These are phyloP conservation scores for Pouteria campechiana DNA, from an alignment of 179 eudicot species.

Conservation along the genomic window DNA sequence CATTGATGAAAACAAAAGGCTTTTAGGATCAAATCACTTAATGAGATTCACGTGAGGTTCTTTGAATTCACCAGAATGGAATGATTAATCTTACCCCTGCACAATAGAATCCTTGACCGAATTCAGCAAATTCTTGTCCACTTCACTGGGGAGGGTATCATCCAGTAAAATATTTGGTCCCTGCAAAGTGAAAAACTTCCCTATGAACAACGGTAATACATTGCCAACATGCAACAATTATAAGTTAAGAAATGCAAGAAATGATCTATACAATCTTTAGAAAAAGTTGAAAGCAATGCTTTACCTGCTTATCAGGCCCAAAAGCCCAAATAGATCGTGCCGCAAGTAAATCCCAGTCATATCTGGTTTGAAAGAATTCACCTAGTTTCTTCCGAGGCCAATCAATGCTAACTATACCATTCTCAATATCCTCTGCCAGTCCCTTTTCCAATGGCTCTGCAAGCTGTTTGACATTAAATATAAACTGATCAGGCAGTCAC, in stretches of 20 bases:
- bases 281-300: too few relatives aligned
- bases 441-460: conserved; percentile 98
- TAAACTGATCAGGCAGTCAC: too few relatives aligned
- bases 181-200: conserved; percentile 24
- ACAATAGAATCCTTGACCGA: conserved; percentile 97
- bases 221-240: too few relatives aligned
- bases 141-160: conserved; percentile 98
- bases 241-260: too few relatives aligned
- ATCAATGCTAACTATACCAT: conserved; percentile 78
- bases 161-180: conserved; percentile 94
- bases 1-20: too few relatives aligned
- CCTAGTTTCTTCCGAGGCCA: conserved; percentile 84
- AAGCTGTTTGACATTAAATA: too few relatives aligned
- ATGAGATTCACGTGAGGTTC: too few relatives aligned
- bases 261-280: background rate
- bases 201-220: too few relatives aligned
- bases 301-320: conserved; percentile 99
- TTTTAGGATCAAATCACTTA: too few relatives aligned
- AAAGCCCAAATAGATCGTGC: conserved; percentile 99
- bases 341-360: conserved; percentile 99
- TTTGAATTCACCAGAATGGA: too few relatives aligned
- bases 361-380: conserved; percentile 81
- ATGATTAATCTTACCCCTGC: conserved; percentile 59
- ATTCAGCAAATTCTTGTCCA: conserved; percentile 78
- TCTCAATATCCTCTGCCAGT: conserved; percentile 96